Evolutionary conservation across 805 yeast genomes (phyloP).

Genomic region (Candida patagonica): DNA sequence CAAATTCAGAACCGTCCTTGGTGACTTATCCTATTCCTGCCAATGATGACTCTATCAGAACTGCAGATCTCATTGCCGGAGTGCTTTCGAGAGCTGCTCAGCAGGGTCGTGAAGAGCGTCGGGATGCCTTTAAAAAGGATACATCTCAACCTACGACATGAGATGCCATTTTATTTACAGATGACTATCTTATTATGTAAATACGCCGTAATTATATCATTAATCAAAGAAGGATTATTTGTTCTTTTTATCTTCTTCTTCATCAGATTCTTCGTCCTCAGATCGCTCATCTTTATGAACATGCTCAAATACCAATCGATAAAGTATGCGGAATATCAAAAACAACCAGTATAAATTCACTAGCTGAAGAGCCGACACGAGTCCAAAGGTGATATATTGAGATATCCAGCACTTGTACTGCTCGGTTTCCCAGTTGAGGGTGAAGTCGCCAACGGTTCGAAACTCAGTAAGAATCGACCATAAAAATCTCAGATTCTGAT

Average conservation of each 20-base stretch:
- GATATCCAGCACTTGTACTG: constrained; percentile 97
- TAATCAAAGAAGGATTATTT: background rate
- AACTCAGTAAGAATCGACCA: constrained; percentile 60
- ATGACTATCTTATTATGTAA: background rate
- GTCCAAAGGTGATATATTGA: constrained; percentile 74
- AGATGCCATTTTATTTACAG: background rate
- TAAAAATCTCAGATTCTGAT: constrained; percentile 66
- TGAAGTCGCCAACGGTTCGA: constrained; percentile 72
- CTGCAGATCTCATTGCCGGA: constrained; percentile 72
- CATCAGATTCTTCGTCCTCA: constrained; percentile 64
- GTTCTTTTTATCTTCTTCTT: constrained; percentile 26
- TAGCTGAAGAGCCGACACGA: constrained; percentile 72
- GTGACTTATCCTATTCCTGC: constrained; percentile 95
- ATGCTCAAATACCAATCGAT: constrained; percentile 52
- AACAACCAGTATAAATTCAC: constrained; percentile 85
- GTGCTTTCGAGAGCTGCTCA: constrained; percentile 80
- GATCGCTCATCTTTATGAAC: constrained; percentile 74
- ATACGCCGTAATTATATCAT: background rate
- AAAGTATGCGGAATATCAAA: constrained; percentile 68
- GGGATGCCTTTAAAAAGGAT: background rate
- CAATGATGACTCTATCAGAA: constrained; percentile 83
- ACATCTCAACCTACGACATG: background rate
- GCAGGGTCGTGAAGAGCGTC: constrained; percentile 38
- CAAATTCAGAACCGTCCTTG: constrained; percentile 82
- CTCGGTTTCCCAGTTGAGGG: constrained; percentile 75